Evolutionary conservation across 139 green algal genomes (phyloP), one percentile per base, ranked within the genome.

Genomic region (Chlorella sorokiniana): DNA sequence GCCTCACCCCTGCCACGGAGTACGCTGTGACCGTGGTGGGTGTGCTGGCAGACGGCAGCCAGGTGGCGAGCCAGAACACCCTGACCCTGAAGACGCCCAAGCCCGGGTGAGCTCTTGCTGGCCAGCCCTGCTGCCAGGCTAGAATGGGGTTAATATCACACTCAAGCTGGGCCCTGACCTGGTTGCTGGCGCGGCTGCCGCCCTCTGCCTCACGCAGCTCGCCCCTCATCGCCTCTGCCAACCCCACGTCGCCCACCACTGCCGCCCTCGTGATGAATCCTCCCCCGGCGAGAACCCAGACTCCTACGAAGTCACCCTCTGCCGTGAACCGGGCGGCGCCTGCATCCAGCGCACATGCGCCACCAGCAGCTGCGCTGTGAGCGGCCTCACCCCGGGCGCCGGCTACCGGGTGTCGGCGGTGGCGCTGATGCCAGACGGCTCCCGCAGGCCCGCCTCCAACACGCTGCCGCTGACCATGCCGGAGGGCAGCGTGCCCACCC

Each of bases 181-280:
- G 16, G 48, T 16, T 7, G 29, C 37, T 42, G 33, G 16, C 11
- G 25, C n/a, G 27, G 22, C 61, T 38, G 4, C 4, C 27, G 29
- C 9, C n/a, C 61, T 68, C 61, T 40, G 1, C 25, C 6, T 52
- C 16, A 11, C 16, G 65, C 65, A 73, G 65, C 14, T 27, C 70
- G 0, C 70, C 70, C 18, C 20, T 41, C 44, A 64, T 77, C 31
- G 45, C 70, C 5, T 44, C 44, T 23, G 45, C 31, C 18, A 20
- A 33, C 45, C 70, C 70, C 70, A 77, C 44, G 16, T 77, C 70
- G 31, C 48, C 51, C n/a, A 77, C 70, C 45, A 33, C 70, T 16
- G 70, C 70, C 44, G 45, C 70, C 33, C n/a, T 77, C 6, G 10
- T 63, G 6, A 44, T 77, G 41, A 77, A 77, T 44, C n/a, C 70